Conservation (phyloP, 495 filamentous ascomycete species). For the Penicillium goetzii region DNA sequence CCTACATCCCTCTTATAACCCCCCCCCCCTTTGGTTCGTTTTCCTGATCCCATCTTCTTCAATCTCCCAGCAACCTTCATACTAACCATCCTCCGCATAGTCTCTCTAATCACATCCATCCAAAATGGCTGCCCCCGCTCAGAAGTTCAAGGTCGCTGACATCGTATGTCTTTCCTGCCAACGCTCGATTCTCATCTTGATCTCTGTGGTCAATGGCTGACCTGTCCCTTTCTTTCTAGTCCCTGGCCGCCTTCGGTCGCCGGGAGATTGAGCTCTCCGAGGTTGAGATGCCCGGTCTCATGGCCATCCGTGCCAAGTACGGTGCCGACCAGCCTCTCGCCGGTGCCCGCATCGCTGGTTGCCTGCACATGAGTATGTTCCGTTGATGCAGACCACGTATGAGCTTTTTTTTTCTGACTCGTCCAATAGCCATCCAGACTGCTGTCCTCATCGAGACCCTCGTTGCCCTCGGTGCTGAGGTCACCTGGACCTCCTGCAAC, state of each 20-base stretch:
- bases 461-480: slow-evolving; percentile 88
- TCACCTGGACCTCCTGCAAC: slow-evolving; percentile 97
- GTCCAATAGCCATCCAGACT: slow-evolving; percentile 82
- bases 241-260: slow-evolving; percentile 96
- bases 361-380: slow-evolving; percentile 92
- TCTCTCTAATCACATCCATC: slow-evolving; percentile 17
- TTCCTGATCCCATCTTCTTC: slow-evolving; percentile 3
- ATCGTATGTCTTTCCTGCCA: slow-evolving; percentile 60
- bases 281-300: slow-evolving; percentile 98
- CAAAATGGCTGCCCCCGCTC: slow-evolving; percentile 73
- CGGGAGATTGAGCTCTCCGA: slow-evolving; percentile 98
- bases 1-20: slow-evolving; percentile 14
- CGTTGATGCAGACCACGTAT: slow-evolving; percentile 5
- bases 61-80: neutral
- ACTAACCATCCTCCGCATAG: slow-evolving; percentile 20
- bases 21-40: slow-evolving; percentile 14
- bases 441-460: slow-evolving; percentile 99
- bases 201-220: slow-evolving; percentile 27
- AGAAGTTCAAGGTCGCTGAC: slow-evolving; percentile 97
- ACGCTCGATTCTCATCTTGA: neutral
- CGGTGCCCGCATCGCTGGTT: slow-evolving; percentile 92
- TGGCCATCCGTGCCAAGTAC: slow-evolving; percentile 92
- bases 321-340: slow-evolving; percentile 88
- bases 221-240: slow-evolving; percentile 42
- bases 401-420: slow-evolving; percentile 22